A percentile compares a stretch with the other conserved stretches of the same genome.
These are phyloP conservation scores for Cucumis hystrix DNA, from an alignment of 306 rosid species.

Conservation along the genomic window DNA sequence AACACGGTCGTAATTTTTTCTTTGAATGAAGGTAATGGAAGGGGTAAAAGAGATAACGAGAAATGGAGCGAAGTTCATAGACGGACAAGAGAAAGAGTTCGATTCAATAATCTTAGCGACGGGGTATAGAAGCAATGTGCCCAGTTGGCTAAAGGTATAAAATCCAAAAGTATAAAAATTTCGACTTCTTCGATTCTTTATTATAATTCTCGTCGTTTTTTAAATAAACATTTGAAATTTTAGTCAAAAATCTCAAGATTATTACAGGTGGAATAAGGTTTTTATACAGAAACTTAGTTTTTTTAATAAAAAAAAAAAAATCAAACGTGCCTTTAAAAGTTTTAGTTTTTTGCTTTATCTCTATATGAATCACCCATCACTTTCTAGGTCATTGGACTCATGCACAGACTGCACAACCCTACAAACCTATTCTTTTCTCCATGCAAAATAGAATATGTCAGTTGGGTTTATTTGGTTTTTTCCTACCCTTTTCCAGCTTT, in stretches of 20 bases:
- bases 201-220: too few relatives aligned
- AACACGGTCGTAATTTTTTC: not conserved
- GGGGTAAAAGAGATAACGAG: slow-evolving; percentile 85
- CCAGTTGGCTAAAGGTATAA: slow-evolving; percentile 89
- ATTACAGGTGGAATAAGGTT: too few relatives aligned
- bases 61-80: slow-evolving; percentile 66
- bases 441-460: slow-evolving; percentile 41
- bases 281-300: too few relatives aligned
- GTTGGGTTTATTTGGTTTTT: slow-evolving; percentile 3
- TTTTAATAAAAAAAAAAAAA: too few relatives aligned
- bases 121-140: slow-evolving; percentile 98
- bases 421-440: slow-evolving; percentile 59
- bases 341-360: slow-evolving; percentile 39
- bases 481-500: not conserved
- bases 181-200: too few relatives aligned
- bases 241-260: too few relatives aligned
- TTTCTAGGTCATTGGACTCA: slow-evolving; percentile 31
- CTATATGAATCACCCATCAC: slow-evolving; percentile 41
- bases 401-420: slow-evolving; percentile 26
- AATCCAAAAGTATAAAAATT: not conserved
- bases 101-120: slow-evolving; percentile 90
- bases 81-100: slow-evolving; percentile 79
- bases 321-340: not conserved
- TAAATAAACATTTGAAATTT: too few relatives aligned
- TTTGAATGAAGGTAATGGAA: slow-evolving; percentile 25